Base-by-base conservation (phyloP, 768 basidiomycete genomes). In the Mycena epipterygia region DNA sequence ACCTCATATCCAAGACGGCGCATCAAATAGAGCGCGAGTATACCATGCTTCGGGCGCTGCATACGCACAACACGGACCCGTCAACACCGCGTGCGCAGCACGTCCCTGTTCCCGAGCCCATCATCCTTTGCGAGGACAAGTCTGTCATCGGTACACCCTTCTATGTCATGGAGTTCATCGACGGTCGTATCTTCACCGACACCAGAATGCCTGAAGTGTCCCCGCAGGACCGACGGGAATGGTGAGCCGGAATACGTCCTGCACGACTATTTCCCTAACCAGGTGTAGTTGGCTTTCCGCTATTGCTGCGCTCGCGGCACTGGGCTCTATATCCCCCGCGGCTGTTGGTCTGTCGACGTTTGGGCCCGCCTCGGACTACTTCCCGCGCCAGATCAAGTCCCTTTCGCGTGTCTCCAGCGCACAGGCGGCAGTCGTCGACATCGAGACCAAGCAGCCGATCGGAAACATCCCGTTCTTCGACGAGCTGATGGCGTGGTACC, bases 21-120 rank as follows among this genome's bases (percentile, higher is more conserved):
- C 97, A 99, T 80, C 93, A 96, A 80, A 89, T 99, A 42, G 97
- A 98, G 78, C 91, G 98, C 53, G 97, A 99, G 84, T 98, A 92
- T 80, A 87, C 86, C 30, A 89, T 97, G 75, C 85, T 99, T 17
- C 82, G 83, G 37, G 93, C 96, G 7, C 83, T 99, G 25, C 90
- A 95, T 78, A 84, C 80, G 49, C 88, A 96, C 80, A 98, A 97
- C 77, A 84, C 81, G 8, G 81, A 87, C 42, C 78, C 88, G 19
- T 79, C 85, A 7, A 93, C 88, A 2, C 77, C 81, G 37, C 76
- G 85, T 19, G 82, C 84, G 37, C 81, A 85, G 67, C 85, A 83
- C 35, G 91, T 98, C 17, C 97, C 97, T 1, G 90, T 98, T 1
- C 97, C 97, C 1, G 88, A 90, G 74, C 94, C 96, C 0, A 92